Base-by-base conservation (phyloP, 257 asterid genomes). In the Coffea canephora region DNA sequence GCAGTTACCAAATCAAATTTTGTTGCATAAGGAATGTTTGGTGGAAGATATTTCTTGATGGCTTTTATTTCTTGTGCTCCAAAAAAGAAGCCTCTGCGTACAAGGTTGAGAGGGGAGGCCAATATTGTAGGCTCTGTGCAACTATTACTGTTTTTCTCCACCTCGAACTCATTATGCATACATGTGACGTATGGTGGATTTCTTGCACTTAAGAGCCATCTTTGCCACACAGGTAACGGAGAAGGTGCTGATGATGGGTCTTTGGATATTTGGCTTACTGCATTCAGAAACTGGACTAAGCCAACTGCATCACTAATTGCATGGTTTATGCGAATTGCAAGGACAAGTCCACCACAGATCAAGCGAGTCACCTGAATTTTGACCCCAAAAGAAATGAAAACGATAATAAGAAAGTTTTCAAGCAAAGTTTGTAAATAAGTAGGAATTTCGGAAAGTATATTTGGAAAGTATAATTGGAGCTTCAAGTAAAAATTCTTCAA, bases 291-390 rank as follows among this genome's bases (percentile, higher is more conserved):
- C 31, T 81, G 77, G 27, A 46, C 65, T 25, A 43, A 50, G 2
- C 80, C 80, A 36, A 8, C 0, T 31, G 43, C 78, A 34, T 79
- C 82, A 1, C 71, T 57, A 64, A 75, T 55, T 41, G 39, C 65
- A 59, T 81, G 77, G 72, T 75, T 80, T 27, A 57, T 5, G 23
- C 71, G 76, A 18, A 80, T 16, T 7, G 80, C 80, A 3, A 80
- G 12, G 19, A 80, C 71, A 14, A 75, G 52, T 54, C 72, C 77
- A 34, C 83, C 83, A 69, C 80, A 80, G 13, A 2, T 43, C 16
- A 80, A 76, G 16, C 77, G 39, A 0, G 80, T 75, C 45, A 75
- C 66, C 84, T 80, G 43, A 39, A 39, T 2, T 39, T 39, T 39
- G 43, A 2, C 43, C 43, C 43, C 43, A 39, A 2, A 39, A 4